These are phyloP conservation scores for Tylopilus subfusipes DNA, from an alignment of 768 basidiomycete genomes.

Conservation along the genomic window DNA sequence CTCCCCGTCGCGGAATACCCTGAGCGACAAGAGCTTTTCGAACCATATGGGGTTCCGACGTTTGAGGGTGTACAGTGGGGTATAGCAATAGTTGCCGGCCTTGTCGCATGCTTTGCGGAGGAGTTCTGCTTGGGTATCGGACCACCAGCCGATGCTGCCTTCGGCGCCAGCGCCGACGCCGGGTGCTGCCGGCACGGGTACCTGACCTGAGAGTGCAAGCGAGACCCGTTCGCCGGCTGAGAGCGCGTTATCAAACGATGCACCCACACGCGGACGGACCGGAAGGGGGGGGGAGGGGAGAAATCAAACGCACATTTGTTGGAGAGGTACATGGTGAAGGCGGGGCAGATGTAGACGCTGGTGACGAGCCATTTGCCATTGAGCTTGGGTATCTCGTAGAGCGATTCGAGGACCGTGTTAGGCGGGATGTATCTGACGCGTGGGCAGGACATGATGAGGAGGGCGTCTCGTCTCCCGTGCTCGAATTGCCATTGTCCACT, in stretches of 20 bases:
- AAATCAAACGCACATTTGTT: slow-evolving; percentile 27
- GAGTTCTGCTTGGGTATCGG: slow-evolving; percentile 16
- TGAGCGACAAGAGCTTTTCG: neutral
- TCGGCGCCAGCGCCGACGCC: slow-evolving; percentile 15
- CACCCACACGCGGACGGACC: too few relatives aligned
- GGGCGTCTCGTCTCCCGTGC: slow-evolving; percentile 29
- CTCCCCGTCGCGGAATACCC: neutral
- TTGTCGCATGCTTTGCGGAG: slow-evolving; percentile 24
- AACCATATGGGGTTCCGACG: neutral
- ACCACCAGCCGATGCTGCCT: slow-evolving; percentile 19
- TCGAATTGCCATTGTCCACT: slow-evolving; percentile 36
- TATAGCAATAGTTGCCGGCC: slow-evolving; percentile 21
- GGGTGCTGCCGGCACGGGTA: slow-evolving; percentile 6
- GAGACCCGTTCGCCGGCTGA: slow-evolving; percentile 26
- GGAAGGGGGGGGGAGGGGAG: neutral
- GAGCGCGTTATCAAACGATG: neutral
- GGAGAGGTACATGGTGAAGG: slow-evolving; percentile 33
- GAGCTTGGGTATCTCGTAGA: slow-evolving; percentile 26
- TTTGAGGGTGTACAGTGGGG: slow-evolving; percentile 28
- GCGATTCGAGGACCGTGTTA: slow-evolving; percentile 19
- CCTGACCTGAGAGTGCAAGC: slow-evolving; percentile 17
- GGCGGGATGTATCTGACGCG: slow-evolving; percentile 19
- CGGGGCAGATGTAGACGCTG: slow-evolving; percentile 29
- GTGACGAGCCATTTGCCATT: slow-evolving; percentile 35
- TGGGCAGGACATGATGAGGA: slow-evolving; percentile 34